phyloP scores from a whole-genome alignment of 1,139 yeast genomes.

The Pichia sp. region DNA sequence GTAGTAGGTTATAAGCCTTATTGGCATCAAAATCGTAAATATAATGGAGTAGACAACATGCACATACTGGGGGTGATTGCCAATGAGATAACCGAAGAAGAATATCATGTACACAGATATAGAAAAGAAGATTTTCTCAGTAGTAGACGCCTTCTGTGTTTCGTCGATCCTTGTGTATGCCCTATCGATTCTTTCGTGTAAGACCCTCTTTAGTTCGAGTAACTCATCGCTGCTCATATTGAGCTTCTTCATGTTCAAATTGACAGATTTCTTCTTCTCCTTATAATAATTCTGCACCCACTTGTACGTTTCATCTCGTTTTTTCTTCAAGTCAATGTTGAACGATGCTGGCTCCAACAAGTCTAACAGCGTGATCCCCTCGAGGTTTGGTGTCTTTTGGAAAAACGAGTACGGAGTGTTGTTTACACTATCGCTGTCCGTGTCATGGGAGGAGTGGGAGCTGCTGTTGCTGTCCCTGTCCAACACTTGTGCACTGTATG shows the following conservation, averaged over 20 bases:
- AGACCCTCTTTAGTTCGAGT: conserved; percentile 29
- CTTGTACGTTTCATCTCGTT: conserved; percentile 18
- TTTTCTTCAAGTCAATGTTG: conserved; percentile 31
- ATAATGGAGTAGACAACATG: conserved; percentile 70
- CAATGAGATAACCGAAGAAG: conserved; percentile 69
- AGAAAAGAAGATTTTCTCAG: conserved; percentile 83
- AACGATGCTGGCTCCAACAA: conserved; percentile 35
- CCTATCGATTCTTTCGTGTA: conserved; percentile 41
- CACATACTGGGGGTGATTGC: conserved; percentile 69
- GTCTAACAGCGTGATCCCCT: conserved; percentile 34
- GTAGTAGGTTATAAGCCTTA: conserved; percentile 77
- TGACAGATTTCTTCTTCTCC: conserved; percentile 14
- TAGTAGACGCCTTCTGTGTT: conserved; percentile 52
- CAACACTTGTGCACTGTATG: background rate
- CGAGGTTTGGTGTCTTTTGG: conserved; percentile 23
- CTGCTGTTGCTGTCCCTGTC: background rate
- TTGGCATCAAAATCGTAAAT: conserved; percentile 68
- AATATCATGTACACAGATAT: conserved; percentile 66
- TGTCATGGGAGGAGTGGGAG: background rate
- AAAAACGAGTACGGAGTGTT: conserved; percentile 10
- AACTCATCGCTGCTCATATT: conserved; percentile 29
- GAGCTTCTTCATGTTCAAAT: conserved; percentile 8
- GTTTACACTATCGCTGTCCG: background rate
- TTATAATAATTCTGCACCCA: conserved; percentile 22
- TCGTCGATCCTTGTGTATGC: conserved; percentile 55